Evolutionary conservation across 75 land plant genomes (phyloP).

Genomic region (Ceratopteris richardii): DNA sequence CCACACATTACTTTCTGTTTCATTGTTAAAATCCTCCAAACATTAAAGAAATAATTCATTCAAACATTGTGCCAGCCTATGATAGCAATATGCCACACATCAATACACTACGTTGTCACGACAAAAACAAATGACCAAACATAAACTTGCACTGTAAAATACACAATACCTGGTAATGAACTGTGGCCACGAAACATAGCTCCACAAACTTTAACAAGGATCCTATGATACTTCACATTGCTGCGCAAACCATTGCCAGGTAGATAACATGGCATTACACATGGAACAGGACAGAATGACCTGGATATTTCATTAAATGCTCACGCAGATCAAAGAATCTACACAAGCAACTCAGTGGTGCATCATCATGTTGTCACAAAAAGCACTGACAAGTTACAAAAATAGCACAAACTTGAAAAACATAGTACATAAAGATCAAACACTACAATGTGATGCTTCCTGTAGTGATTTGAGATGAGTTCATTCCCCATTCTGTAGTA

Average conservation of each 20-base stretch:
- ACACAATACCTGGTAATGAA: slow-evolving; percentile 6
- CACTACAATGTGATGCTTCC: neutral
- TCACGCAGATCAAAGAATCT: neutral
- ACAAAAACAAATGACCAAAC: no score
- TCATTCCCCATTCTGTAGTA: neutral
- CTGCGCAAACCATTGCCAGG: neutral
- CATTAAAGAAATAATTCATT: no score
- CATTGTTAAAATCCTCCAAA: no score
- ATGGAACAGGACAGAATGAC: neutral
- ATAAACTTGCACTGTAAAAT: no score
- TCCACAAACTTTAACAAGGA: slow-evolving; percentile 7
- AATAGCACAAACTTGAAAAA: neutral
- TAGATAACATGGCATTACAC: neutral
- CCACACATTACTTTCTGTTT: no score
- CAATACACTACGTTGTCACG: no score
- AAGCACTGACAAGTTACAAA: neutral
- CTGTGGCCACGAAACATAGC: slow-evolving; percentile 7
- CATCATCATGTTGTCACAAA: neutral
- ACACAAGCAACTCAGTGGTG: neutral
- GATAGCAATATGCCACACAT: no score
- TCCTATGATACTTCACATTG: neutral
- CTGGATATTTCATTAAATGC: neutral
- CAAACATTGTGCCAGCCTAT: no score
- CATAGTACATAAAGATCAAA: neutral
- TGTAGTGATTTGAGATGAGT: neutral